Conservation (phyloP, 176 grass and related monocot genomes). For the Elymus sibiricus region DNA sequence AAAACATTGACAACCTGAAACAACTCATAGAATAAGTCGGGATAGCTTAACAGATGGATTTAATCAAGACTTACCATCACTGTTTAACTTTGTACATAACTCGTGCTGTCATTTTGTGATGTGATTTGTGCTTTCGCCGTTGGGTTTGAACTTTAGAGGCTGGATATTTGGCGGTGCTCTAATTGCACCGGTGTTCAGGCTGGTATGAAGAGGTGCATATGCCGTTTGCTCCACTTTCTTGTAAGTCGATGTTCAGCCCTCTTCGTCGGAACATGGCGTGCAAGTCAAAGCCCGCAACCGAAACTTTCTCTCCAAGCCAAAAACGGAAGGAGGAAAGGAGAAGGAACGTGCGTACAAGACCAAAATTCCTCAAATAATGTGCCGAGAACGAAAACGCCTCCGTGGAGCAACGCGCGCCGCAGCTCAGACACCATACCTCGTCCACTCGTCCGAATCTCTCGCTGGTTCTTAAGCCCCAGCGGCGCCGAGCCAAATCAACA, state of each 20-base stretch:
- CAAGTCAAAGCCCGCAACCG: neutral
- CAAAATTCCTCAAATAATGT: neutral
- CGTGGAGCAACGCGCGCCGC: conserved; percentile 62
- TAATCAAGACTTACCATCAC: no score
- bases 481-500: neutral
- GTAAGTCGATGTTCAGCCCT: neutral
- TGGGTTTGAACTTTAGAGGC: no score
- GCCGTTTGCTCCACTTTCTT: no score
- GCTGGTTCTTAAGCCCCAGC: conserved; percentile 13
- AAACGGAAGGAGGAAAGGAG: neutral
- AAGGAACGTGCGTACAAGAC: neutral
- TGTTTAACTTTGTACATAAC: no score
- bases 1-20: no score
- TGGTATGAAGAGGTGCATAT: no score
- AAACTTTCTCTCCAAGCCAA: conserved; percentile 20
- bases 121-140: no score
- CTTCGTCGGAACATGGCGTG: neutral
- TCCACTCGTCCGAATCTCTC: conserved; percentile 40
- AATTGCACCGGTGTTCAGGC: no score
- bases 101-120: no score
- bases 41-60: no score
- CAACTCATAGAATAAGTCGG: no score
- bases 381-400: neutral
- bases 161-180: no score
- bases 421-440: neutral